Conservation (phyloP, 148 eudicot genomes). For the Nyssa sinensis region DNA sequence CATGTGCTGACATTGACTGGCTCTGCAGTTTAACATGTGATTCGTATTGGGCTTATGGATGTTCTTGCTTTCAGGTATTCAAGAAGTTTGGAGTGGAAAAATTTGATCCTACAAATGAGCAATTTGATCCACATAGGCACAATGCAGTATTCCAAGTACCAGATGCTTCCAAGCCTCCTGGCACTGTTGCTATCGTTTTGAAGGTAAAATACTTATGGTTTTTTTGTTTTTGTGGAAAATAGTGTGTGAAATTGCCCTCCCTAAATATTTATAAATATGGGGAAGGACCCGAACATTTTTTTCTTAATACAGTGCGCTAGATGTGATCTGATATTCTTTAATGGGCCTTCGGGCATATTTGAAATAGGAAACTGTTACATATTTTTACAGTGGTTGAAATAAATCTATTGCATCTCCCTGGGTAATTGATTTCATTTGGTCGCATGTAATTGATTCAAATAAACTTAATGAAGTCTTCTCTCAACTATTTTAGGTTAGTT, state of each 20-base stretch:
- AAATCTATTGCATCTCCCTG: no score
- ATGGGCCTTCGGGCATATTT: no score
- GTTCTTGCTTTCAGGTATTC: conserved; percentile 54
- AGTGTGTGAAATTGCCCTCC: no score
- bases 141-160: conserved; percentile 96
- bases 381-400: neutral
- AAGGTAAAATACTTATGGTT: conserved; percentile 48
- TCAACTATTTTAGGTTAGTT: no score
- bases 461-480: no score
- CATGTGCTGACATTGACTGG: neutral
- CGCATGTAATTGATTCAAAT: no score
- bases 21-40: neutral
- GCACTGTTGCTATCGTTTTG: conserved; percentile 78
- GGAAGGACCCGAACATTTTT: no score
- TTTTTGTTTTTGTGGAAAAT: no score
- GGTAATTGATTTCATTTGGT: no score
- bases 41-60: conserved; percentile 4
- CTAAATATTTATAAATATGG: no score
- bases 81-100: conserved; percentile 78
- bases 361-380: neutral
- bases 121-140: conserved; percentile 87
- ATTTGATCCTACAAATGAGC: conserved; percentile 73
- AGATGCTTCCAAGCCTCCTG: conserved; percentile 74
- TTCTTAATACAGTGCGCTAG: no score
- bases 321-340: no score